Conservation (phyloP, 148 eudicot species). For the Camellia japonica region DNA sequence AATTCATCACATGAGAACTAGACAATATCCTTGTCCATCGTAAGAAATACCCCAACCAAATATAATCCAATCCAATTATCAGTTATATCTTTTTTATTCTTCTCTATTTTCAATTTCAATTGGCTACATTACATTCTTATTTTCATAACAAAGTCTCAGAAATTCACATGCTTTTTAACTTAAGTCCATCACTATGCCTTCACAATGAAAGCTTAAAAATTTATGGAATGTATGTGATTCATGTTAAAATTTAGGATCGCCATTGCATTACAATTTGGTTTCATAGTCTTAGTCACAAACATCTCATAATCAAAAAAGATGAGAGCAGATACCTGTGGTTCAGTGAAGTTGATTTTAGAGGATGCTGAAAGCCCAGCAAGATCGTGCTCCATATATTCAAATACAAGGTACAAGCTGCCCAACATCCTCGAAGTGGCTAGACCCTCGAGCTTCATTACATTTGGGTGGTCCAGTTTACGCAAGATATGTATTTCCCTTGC, state of each 20-base stretch:
- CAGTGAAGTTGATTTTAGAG: slow-evolving; percentile 58
- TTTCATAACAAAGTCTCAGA: neutral
- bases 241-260: neutral
- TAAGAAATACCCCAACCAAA: neutral
- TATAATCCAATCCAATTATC: neutral
- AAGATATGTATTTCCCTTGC: slow-evolving; percentile 81
- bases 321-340: slow-evolving; percentile 61
- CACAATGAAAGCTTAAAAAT: neutral
- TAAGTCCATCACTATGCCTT: neutral
- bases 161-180: neutral
- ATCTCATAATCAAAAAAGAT: neutral
- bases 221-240: neutral
- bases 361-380: slow-evolving; percentile 73
- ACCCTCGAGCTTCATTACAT: slow-evolving; percentile 80
- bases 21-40: neutral
- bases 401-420: slow-evolving; percentile 82
- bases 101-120: neutral
- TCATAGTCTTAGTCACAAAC: neutral
- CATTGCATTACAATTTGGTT: slow-evolving; percentile 3
- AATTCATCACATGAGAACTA: neutral
- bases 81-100: neutral
- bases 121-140: neutral
- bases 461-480: slow-evolving; percentile 82
- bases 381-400: slow-evolving; percentile 94
- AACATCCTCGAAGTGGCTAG: slow-evolving; percentile 77